phyloP scores from a whole-genome alignment of 192 early-diverging fungal genomes.

The Chytriomyces confervae region DNA sequence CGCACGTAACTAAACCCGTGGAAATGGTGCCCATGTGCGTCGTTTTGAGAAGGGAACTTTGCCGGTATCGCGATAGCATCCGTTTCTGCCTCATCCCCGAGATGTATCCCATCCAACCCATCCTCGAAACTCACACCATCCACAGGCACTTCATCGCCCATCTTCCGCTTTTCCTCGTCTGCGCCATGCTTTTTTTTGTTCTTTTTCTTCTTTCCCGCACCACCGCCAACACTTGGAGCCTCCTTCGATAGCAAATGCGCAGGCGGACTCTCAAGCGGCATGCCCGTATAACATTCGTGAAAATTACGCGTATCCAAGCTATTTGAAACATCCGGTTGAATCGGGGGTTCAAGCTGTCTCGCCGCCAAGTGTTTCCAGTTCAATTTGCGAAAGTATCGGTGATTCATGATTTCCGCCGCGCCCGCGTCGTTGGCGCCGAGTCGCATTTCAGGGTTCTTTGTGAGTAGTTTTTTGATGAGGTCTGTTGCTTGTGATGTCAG shows the following conservation, averaged over 20 bases:
- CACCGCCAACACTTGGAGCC: too few relatives aligned
- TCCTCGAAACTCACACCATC: not conserved
- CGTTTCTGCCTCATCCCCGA: not conserved
- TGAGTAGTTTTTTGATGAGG: slow-evolving; percentile 69
- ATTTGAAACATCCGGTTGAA: slow-evolving; percentile 53
- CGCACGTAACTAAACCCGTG: slow-evolving; percentile 52
- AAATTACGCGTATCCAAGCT: slow-evolving; percentile 67
- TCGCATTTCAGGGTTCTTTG: slow-evolving; percentile 63
- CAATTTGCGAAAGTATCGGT: slow-evolving; percentile 68
- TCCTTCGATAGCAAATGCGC: too few relatives aligned
- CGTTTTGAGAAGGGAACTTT: not conserved
- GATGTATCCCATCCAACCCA: not conserved
- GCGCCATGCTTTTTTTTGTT: not conserved
- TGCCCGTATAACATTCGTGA: slow-evolving; percentile 70
- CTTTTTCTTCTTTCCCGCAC: too few relatives aligned
- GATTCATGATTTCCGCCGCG: slow-evolving; percentile 64
- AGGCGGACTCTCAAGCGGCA: slow-evolving; percentile 59
- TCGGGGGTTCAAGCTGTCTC: slow-evolving; percentile 40
- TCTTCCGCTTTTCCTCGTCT: not conserved
- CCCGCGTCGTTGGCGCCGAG: slow-evolving; percentile 46
- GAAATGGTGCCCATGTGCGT: slow-evolving; percentile 33
- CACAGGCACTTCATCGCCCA: not conserved
- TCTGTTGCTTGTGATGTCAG: slow-evolving; percentile 79
- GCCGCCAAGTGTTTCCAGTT: slow-evolving; percentile 59
- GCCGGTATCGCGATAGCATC: not conserved